Conservation (phyloP, 306 rosid species). For the Pterocarpus santalinus region DNA sequence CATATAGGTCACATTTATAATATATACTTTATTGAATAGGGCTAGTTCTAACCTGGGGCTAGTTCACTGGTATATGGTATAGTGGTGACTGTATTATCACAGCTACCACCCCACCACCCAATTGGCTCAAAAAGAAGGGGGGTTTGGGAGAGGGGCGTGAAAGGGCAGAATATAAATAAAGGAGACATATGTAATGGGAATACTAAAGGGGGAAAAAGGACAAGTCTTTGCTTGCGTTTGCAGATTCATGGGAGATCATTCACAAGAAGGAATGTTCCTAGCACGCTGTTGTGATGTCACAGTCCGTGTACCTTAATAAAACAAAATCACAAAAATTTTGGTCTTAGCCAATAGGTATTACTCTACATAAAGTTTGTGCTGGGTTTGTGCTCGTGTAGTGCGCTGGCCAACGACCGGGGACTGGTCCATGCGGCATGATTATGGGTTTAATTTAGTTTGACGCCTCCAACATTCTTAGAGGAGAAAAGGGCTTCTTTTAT, state of each 20-base stretch:
- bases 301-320: conserved; percentile 56
- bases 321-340: conserved; percentile 25
- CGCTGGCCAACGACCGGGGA: conserved; percentile 52
- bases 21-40: neutral
- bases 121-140: conserved; percentile 9
- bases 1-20: conserved; percentile 24
- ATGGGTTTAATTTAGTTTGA: conserved; percentile 23
- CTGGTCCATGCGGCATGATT: conserved; percentile 50
- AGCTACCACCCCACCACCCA: conserved; percentile 35
- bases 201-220: conserved; percentile 54
- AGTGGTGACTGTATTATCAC: conserved; percentile 37
- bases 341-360: conserved; percentile 23
- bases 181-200: conserved; percentile 50
- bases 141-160: conserved; percentile 32
- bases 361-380: neutral
- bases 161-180: conserved; percentile 40
- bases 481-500: neutral
- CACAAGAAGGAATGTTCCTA: conserved; percentile 64
- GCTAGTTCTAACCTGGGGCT: neutral
- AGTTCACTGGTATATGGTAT: too few relatives aligned
- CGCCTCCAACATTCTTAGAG: conserved; percentile 32
- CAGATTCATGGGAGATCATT: conserved; percentile 60
- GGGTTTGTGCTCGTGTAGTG: conserved; percentile 44
- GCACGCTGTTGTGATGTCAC: conserved; percentile 66
- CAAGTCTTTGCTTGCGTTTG: conserved; percentile 81